Conservation (phyloP, 768 basidiomycete species). For the Clathrus columnatus region DNA sequence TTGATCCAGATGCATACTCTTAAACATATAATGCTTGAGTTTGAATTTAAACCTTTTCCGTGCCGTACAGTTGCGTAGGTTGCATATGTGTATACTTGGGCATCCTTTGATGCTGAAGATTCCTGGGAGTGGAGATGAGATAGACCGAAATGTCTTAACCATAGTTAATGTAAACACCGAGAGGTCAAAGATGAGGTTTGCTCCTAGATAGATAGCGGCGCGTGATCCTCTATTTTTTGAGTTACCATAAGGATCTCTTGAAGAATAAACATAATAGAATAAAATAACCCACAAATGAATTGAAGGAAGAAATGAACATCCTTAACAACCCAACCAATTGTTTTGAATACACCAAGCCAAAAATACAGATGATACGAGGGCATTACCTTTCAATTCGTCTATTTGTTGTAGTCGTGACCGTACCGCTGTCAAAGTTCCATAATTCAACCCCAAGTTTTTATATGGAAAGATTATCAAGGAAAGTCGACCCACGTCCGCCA, state of each 20-base stretch:
- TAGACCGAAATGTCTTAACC: neutral
- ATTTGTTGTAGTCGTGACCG: neutral
- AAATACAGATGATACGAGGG: neutral
- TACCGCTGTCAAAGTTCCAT: neutral
- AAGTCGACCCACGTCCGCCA: neutral
- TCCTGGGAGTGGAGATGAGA: no score
- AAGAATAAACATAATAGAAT: neutral
- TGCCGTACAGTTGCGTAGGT: no score
- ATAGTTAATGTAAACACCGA: slow-evolving; percentile 2
- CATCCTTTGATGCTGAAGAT: no score
- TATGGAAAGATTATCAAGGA: neutral
- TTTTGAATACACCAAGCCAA: neutral
- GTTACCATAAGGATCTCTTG: neutral
- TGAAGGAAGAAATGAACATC: neutral
- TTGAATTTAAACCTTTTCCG: no score
- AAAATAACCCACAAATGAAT: neutral
- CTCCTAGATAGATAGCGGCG: neutral
- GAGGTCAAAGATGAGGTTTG: neutral
- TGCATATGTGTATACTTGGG: no score
- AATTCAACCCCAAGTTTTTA: neutral
- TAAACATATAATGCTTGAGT: no score
- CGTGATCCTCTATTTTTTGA: neutral
- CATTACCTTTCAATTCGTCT: neutral
- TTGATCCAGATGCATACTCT: neutral
- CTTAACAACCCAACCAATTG: no score